Conservation (phyloP, 768 basidiomycete genomes). For the Xerocomus spinulosus region DNA sequence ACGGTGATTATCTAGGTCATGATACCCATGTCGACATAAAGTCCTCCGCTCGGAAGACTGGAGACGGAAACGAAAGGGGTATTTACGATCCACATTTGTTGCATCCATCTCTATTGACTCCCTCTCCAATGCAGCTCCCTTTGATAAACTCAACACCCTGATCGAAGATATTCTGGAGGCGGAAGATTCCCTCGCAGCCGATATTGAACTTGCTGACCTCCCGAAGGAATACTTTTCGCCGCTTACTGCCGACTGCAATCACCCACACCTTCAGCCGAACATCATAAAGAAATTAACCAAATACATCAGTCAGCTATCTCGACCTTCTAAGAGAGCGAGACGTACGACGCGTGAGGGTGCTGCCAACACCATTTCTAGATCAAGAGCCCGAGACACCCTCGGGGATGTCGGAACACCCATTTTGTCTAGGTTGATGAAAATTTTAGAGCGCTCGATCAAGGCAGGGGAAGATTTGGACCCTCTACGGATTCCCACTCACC, state of each 20-base stretch:
- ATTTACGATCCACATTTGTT: neutral
- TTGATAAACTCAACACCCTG: slow-evolving; percentile 71
- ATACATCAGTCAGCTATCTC: slow-evolving; percentile 60
- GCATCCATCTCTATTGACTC: neutral
- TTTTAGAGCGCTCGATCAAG: slow-evolving; percentile 75
- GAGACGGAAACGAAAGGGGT: slow-evolving; percentile 78
- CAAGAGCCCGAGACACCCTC: slow-evolving; percentile 52
- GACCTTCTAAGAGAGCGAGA: slow-evolving; percentile 66
- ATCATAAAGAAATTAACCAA: slow-evolving; percentile 67
- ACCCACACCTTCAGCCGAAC: slow-evolving; percentile 55
- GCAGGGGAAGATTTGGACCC: slow-evolving; percentile 73
- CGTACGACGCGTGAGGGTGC: slow-evolving; percentile 39
- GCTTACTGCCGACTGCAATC: slow-evolving; percentile 50
- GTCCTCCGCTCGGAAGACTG: slow-evolving; percentile 56
- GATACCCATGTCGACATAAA: slow-evolving; percentile 34
- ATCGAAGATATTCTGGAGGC: slow-evolving; percentile 85
- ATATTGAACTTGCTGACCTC: slow-evolving; percentile 47
- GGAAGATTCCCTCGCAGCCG: slow-evolving; percentile 64
- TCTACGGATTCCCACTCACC: slow-evolving; percentile 40
- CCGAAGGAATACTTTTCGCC: slow-evolving; percentile 61
- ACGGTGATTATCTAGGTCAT: slow-evolving; percentile 28
- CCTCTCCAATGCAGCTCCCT: slow-evolving; percentile 40
- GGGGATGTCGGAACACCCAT: slow-evolving; percentile 61
- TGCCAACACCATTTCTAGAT: slow-evolving; percentile 30
- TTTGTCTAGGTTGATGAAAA: slow-evolving; percentile 64